Conservation (phyloP, 208 protist genomes). For the Leishmania mexicana region DNA sequence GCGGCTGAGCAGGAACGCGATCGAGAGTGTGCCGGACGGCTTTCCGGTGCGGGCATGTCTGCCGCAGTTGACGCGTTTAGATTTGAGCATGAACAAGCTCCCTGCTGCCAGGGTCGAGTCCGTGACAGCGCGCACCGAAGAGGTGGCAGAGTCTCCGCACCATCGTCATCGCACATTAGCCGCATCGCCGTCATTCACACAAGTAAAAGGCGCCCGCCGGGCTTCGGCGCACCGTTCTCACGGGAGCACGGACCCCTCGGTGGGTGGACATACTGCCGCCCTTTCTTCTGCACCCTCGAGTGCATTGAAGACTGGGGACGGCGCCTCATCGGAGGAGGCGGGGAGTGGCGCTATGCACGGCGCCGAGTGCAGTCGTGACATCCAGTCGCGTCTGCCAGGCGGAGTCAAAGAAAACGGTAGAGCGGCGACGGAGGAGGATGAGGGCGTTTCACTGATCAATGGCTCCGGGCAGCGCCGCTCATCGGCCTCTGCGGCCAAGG, state of each 20-base stretch:
- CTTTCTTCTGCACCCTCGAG: neutral
- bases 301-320: neutral
- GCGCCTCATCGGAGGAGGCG: neutral
- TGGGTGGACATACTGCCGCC: neutral
- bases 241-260: neutral
- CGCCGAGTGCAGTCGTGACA: neutral
- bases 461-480: neutral
- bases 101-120: slow-evolving; percentile 6
- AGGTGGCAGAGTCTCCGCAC: neutral
- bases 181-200: neutral
- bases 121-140: slow-evolving; percentile 9
- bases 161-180: neutral
- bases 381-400: neutral
- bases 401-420: neutral
- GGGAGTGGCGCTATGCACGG: neutral
- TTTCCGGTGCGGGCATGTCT: slow-evolving; percentile 23
- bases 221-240: neutral
- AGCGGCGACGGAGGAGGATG: neutral
- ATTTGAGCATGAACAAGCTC: slow-evolving; percentile 35
- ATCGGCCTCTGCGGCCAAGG: neutral
- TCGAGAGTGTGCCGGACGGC: slow-evolving; percentile 24
- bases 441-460: neutral
- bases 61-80: slow-evolving; percentile 18
- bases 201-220: neutral
- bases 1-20: slow-evolving; percentile 27